A percentile compares a stretch with the other conserved stretches of the same genome.
These are phyloP conservation scores for Pseudocercospora crystallina DNA, from an alignment of 2,329 filamentous ascomycete genomes.

Conservation along the genomic window DNA sequence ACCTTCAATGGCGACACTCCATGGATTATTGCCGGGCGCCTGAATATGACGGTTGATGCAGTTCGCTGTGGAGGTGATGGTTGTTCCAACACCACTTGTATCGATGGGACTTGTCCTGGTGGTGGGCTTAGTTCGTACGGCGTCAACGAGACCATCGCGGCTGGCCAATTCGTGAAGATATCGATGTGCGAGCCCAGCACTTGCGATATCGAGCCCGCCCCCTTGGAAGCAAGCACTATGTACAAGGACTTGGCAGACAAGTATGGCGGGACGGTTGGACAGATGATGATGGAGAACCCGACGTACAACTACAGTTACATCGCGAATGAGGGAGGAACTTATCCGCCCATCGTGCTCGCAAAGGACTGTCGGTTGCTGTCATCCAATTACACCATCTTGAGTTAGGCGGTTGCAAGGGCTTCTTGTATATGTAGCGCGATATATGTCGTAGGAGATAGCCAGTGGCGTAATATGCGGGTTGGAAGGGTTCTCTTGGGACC, in stretches of 20 bases:
- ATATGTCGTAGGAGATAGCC: too few species aligned
- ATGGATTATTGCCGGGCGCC: constrained; percentile 1
- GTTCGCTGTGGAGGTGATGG: not conserved
- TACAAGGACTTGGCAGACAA: constrained; percentile 5
- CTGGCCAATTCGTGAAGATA: constrained; percentile 7
- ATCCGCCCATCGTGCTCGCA: constrained; percentile 1
- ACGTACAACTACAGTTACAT: constrained; percentile 10
- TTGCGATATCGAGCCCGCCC: constrained; percentile 2
- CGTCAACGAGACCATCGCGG: constrained; percentile 2
- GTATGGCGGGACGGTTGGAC: constrained; percentile 1
- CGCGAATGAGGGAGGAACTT: constrained; percentile 2
- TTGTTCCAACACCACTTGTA: constrained; percentile 3
- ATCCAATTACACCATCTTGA: constrained; percentile 3
- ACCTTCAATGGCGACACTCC: constrained; percentile 7
- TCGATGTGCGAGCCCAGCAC: not conserved
- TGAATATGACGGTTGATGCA: constrained; percentile 4
- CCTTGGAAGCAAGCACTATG: not conserved
- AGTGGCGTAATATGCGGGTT: too few species aligned
- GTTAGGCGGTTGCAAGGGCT: not conserved
- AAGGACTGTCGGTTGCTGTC: constrained; percentile 1
- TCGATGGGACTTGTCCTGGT: constrained; percentile 1
- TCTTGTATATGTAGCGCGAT: too few species aligned
- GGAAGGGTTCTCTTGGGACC: too few species aligned
- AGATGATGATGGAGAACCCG: constrained; percentile 4
- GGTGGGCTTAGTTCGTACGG: not conserved